phyloP scores from a whole-genome alignment of 169 alveolate species.

The Plasmodium sp. region DNA sequence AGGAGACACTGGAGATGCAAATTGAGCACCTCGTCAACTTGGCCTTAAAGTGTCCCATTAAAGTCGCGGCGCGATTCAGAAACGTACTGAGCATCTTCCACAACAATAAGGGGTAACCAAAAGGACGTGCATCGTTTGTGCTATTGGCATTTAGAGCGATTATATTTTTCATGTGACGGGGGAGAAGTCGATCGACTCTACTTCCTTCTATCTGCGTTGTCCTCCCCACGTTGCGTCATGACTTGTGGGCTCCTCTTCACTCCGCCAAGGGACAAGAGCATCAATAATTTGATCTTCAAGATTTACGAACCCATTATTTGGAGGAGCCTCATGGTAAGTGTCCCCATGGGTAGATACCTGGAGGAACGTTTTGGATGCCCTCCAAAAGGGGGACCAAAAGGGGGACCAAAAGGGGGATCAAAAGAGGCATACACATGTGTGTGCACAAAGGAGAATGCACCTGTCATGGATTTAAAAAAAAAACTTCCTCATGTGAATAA shows the following conservation, averaged over 20 bases:
- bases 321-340: constrained; percentile 66
- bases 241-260: neutral
- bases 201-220: neutral
- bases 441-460: neutral
- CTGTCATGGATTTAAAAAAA: neutral
- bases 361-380: neutral
- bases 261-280: constrained; percentile 23
- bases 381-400: neutral
- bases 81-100: constrained; percentile 29
- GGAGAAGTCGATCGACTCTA: too few species aligned
- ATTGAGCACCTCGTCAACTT: constrained; percentile 41
- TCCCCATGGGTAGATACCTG: neutral
- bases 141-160: too few species aligned
- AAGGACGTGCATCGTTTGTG: neutral
- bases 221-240: neutral
- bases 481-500: neutral
- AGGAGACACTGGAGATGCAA: constrained; percentile 17
- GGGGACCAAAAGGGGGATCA: neutral
- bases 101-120: constrained; percentile 61
- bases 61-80: constrained; percentile 68
- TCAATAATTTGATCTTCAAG: constrained; percentile 48
- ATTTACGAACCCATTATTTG: constrained; percentile 69
- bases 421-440: neutral
- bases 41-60: constrained; percentile 61
- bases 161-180: neutral